Conservation (phyloP, 805 yeast species). For the Monosporozyma aerobia region DNA sequence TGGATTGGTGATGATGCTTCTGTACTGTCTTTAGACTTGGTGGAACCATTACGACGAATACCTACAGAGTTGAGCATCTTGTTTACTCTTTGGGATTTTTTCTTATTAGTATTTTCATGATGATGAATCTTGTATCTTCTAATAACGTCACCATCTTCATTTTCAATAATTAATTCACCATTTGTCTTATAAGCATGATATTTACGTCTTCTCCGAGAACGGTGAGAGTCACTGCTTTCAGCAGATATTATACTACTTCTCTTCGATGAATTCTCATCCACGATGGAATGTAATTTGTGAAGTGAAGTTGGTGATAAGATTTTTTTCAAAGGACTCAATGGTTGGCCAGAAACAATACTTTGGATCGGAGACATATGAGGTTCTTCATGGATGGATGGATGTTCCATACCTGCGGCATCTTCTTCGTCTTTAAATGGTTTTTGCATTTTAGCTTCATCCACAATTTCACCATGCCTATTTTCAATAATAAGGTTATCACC, state of each 20-base stretch:
- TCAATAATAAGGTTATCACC: slow-evolving; percentile 68
- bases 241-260: not conserved
- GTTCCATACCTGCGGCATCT: slow-evolving; percentile 3
- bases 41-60: slow-evolving; percentile 25
- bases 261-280: slow-evolving; percentile 5
- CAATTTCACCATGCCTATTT: slow-evolving; percentile 73
- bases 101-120: slow-evolving; percentile 26
- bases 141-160: slow-evolving; percentile 84
- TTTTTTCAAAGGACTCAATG: slow-evolving; percentile 25
- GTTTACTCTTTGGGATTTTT: slow-evolving; percentile 32
- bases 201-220: slow-evolving; percentile 10
- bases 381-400: not conserved
- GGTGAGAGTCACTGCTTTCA: not conserved
- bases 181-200: slow-evolving; percentile 71
- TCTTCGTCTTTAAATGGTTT: slow-evolving; percentile 19
- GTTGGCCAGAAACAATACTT: slow-evolving; percentile 20
- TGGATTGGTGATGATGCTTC: not conserved
- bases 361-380: slow-evolving; percentile 8
- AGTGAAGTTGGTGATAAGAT: slow-evolving; percentile 17
- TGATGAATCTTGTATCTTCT: slow-evolving; percentile 71
- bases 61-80: slow-evolving; percentile 52
- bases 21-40: not conserved
- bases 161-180: slow-evolving; percentile 72
- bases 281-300: slow-evolving; percentile 14
- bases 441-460: slow-evolving; percentile 44